Percentiles rank a stretch among this genome's conserved stretches.
Evolutionary conservation across 345 rosid species (phyloP).

Genomic region (Draba incana): DNA sequence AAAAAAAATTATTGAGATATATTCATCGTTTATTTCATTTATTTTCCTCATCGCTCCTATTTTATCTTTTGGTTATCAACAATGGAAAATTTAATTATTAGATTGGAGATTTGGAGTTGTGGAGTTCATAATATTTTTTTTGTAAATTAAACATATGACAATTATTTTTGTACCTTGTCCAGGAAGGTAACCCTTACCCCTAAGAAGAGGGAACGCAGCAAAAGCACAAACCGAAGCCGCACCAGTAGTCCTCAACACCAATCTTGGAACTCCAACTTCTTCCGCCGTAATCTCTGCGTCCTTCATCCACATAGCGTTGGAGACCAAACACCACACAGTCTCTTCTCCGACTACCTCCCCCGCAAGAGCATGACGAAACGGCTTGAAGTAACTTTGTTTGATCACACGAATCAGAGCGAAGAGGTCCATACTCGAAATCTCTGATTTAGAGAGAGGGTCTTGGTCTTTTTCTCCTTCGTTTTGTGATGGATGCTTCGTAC

Average conservation of each 20-base stretch:
- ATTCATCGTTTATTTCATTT: too few relatives aligned
- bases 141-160: too few relatives aligned
- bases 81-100: too few relatives aligned
- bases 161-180: conserved; percentile 33
- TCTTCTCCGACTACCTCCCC: conserved; percentile 42
- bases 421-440: conserved; percentile 26
- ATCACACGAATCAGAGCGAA: conserved; percentile 34
- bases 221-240: conserved; percentile 41
- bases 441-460: conserved; percentile 9
- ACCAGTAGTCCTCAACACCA: conserved; percentile 54
- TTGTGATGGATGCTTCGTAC: conserved; percentile 46
- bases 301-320: conserved; percentile 52
- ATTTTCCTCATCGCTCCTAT: too few relatives aligned
- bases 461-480: conserved; percentile 28
- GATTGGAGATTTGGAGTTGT: too few relatives aligned
- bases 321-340: conserved; percentile 49
- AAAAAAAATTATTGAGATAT: too few relatives aligned
- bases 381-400: conserved; percentile 41
- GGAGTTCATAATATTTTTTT: too few relatives aligned
- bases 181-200: conserved; percentile 42
- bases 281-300: conserved; percentile 50
- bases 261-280: conserved; percentile 45
- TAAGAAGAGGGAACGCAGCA: conserved; percentile 28
- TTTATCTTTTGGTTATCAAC: too few relatives aligned
- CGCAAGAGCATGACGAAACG: conserved; percentile 48